These are phyloP conservation scores for Sinapis alba DNA, from an alignment of 441 rosid species.

Conservation along the genomic window DNA sequence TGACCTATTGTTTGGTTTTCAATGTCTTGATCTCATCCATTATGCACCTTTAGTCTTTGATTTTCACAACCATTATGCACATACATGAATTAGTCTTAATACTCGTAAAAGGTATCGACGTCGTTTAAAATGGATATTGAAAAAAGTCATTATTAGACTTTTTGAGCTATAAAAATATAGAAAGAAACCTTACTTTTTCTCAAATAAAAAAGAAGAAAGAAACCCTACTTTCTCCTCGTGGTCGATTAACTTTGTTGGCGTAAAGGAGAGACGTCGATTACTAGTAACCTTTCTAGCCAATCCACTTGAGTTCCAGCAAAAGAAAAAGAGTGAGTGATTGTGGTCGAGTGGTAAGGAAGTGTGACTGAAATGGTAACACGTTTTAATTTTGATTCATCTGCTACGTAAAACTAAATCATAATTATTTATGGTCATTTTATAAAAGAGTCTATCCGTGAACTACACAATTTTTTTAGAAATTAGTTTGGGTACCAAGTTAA, in stretches of 20 bases:
- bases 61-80: neutral
- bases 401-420: no score
- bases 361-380: no score
- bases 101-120: neutral
- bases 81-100: neutral
- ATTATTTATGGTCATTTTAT: no score
- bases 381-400: no score
- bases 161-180: conserved; percentile 2
- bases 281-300: conserved; percentile 16
- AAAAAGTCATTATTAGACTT: conserved; percentile 18
- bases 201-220: neutral
- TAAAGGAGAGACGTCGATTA: conserved; percentile 22
- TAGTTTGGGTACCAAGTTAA: no score
- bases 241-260: conserved; percentile 34
- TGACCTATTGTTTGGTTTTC: conserved; percentile 33
- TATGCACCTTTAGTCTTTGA: neutral
- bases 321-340: neutral
- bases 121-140: neutral
- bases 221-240: conserved; percentile 29
- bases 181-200: conserved; percentile 2
- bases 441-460: no score
- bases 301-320: neutral
- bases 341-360: no score
- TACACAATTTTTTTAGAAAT: no score
- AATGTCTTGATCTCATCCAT: neutral